Percentiles rank a stretch among this genome's conserved stretches.
These are phyloP conservation scores for Lasiodiplodia gonubiensis DNA, from an alignment of 2,329 filamentous ascomycete genomes.

Conservation along the genomic window DNA sequence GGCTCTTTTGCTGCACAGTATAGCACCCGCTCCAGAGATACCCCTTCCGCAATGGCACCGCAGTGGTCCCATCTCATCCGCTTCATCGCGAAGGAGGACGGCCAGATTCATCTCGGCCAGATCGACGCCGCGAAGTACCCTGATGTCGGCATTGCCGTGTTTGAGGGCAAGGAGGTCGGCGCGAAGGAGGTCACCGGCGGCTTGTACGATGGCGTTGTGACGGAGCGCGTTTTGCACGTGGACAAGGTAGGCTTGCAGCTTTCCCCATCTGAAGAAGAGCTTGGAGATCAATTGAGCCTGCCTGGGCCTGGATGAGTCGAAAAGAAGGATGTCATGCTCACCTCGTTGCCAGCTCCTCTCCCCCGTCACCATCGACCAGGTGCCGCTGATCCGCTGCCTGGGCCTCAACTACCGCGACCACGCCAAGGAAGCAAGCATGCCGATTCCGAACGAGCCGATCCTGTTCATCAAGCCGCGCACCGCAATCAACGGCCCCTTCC, in stretches of 20 bases:
- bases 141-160: slow-evolving; percentile 45
- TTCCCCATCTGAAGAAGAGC: background rate
- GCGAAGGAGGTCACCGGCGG: slow-evolving; percentile 44
- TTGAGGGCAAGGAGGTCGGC: slow-evolving; percentile 42
- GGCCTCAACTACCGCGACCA: slow-evolving; percentile 54
- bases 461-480: slow-evolving; percentile 59
- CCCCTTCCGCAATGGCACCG: slow-evolving; percentile 6
- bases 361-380: slow-evolving; percentile 44
- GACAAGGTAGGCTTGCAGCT: slow-evolving; percentile 31
- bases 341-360: slow-evolving; percentile 34
- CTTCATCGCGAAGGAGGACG: slow-evolving; percentile 51
- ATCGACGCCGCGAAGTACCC: slow-evolving; percentile 41
- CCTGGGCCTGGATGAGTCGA: no score
- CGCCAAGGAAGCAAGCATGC: slow-evolving; percentile 59
- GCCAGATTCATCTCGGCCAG: slow-evolving; percentile 49
- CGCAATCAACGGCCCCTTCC: slow-evolving; percentile 47
- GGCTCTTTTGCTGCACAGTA: background rate
- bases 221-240: slow-evolving; percentile 38
- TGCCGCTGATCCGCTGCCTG: slow-evolving; percentile 53
- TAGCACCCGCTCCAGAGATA: background rate
- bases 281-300: background rate
- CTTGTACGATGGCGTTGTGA: slow-evolving; percentile 46
- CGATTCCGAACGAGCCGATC: slow-evolving; percentile 72
- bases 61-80: slow-evolving; percentile 50
- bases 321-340: background rate